A percentile compares a stretch with the other conserved stretches of the same genome.
phyloP scores from a whole-genome alignment of 2,329 filamentous ascomycete species.

The Dactylonectria estremocensis region DNA sequence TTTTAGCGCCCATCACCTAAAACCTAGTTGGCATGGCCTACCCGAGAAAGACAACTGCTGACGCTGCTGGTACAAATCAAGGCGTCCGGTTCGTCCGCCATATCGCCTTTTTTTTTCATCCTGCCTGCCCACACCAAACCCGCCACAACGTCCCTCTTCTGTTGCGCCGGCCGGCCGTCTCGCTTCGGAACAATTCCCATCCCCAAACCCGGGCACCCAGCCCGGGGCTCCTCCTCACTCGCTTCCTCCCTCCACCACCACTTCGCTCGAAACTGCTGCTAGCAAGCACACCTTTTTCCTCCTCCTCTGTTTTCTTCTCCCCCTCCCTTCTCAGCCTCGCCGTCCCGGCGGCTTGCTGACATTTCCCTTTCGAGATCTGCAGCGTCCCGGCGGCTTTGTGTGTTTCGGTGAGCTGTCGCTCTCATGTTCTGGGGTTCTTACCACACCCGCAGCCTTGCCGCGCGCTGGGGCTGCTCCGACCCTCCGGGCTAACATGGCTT shows the following conservation, averaged over 20 bases:
- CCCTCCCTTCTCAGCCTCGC: not conserved
- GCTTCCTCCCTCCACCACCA: constrained; percentile 12
- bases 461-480: constrained; percentile 2
- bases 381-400: not conserved
- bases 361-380: not conserved
- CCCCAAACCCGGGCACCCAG: constrained; percentile 17
- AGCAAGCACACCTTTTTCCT: constrained; percentile 17
- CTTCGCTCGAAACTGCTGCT: constrained; percentile 3
- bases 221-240: constrained; percentile 26
- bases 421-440: not conserved
- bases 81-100: constrained; percentile 43
- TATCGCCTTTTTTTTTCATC: constrained; percentile 34
- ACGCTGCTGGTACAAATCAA: constrained; percentile 35
- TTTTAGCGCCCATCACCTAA: not conserved
- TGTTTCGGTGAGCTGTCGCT: not conserved
- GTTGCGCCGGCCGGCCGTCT: constrained; percentile 8
- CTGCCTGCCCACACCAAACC: constrained; percentile 6
- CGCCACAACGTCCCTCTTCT: not conserved
- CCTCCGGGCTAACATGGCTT: constrained; percentile 27
- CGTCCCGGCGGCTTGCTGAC: not conserved
- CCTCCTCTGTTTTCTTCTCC: too few species aligned
- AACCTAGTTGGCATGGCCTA: too few species aligned
- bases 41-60: not conserved
- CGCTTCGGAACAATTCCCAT: constrained; percentile 24
- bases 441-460: constrained; percentile 16